Evolutionary conservation across 805 yeast genomes (phyloP), one percentile per base, ranked within the genome.

Genomic region (Nakazawaea siamensis): DNA sequence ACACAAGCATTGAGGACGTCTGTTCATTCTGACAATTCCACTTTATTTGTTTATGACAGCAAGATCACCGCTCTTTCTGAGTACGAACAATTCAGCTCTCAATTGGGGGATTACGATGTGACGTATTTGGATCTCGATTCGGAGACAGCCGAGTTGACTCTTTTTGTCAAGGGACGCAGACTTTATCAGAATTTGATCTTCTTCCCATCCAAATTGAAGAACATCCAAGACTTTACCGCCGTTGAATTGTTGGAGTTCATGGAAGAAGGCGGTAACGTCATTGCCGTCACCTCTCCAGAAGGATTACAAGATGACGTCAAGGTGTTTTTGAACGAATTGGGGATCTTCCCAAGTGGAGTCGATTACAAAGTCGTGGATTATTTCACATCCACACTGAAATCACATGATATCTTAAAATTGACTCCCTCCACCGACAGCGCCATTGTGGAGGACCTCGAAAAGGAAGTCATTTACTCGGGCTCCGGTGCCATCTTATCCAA

Each of bases 331-430:
- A 73, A 76, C 48, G 86, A 88, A 52, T 58, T 88, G 44, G 98
- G 96, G 21, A 77, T 92, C 34, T 73, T 66, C 48, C 83, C 96
- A 39, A 71, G 92, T 32, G 94, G 95, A 39, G 81, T 75, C 51
- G 79, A 75, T 33, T 76, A 73, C 53, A 55, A 62, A 35, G 60
- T 80, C 29, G 54, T 67, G 6, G 95, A 87, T 55, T 79, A 81
- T 54, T 85, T 85, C 59, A 51, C 24, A 5, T 33, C 21, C 11
- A 31, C 24, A 10, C 14, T 17, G 18, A 29, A 28, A 12, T 39
- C 18, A 14, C 49, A 39, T 18, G 52, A 42, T n/a, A 29, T 32
- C 6, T 39, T 57, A 19, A 40, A 40, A 6, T 37, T 57, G 7
- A 42, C 38, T 6, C 43, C 57, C 21, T 49, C 56, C 11, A 51